phyloP scores from a whole-genome alignment of 1,284 basidiomycete genomes.

The Ceraceosorus guamensis region DNA sequence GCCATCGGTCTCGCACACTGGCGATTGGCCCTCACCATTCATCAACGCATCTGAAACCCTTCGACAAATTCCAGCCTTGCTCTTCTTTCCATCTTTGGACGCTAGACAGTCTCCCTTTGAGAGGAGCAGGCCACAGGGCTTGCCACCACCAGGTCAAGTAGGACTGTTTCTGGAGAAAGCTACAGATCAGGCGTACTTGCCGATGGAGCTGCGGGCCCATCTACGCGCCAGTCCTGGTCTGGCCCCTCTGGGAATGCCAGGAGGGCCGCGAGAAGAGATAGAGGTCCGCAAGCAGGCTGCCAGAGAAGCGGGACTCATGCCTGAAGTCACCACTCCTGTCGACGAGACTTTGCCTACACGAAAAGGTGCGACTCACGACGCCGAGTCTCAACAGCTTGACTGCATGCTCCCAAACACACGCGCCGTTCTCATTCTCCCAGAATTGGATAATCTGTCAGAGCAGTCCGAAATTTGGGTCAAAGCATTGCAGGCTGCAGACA shows the following conservation, averaged over 20 bases:
- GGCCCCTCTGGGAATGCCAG: constrained; percentile 11
- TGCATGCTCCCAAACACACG: constrained; percentile 21
- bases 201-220: constrained; percentile 15
- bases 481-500: constrained; percentile 3
- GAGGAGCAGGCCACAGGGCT: constrained; percentile 19
- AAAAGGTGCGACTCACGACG: not conserved
- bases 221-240: constrained; percentile 30
- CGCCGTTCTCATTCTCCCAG: constrained; percentile 25
- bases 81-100: constrained; percentile 35
- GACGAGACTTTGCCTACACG: not conserved
- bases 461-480: constrained; percentile 28
- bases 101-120: constrained; percentile 24
- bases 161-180: constrained; percentile 20
- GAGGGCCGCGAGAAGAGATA: constrained; percentile 1
- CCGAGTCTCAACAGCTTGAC: constrained; percentile 8
- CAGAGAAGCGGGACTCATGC: not conserved
- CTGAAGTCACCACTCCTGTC: not conserved
- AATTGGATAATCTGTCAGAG: constrained; percentile 26
- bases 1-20: not conserved
- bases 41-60: constrained; percentile 1
- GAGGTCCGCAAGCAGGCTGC: not conserved
- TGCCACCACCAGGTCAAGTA: constrained; percentile 15
- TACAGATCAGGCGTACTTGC: constrained; percentile 25
- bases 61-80: constrained; percentile 19
- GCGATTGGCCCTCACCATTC: constrained; percentile 11